Conservation (phyloP, 2,329 filamentous ascomycete genomes). For the Fusarium buxicola region DNA sequence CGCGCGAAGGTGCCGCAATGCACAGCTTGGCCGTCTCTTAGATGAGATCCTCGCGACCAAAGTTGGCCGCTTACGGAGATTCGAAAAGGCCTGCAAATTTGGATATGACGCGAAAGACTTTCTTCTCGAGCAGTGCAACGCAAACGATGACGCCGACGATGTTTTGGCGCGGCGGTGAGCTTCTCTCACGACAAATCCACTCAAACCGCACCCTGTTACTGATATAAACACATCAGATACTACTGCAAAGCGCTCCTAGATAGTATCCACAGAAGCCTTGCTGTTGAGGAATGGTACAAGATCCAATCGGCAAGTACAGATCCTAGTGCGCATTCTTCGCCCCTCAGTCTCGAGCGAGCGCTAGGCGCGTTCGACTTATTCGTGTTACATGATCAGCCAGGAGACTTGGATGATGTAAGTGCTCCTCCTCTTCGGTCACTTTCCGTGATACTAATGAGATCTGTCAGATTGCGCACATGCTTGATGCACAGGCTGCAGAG, state of each 20-base stretch:
- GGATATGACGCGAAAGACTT: conserved; percentile 93
- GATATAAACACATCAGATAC: conserved; percentile 62
- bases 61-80: conserved; percentile 74
- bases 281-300: conserved; percentile 79
- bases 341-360: conserved; percentile 72
- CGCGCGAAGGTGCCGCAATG: conserved; percentile 65
- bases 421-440: not conserved
- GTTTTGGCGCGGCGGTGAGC: conserved; percentile 76
- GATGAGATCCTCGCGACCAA: conserved; percentile 78
- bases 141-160: conserved; percentile 73
- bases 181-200: conserved; percentile 46
- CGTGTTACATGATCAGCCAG: conserved; percentile 76
- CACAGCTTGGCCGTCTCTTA: conserved; percentile 64
- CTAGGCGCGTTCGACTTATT: conserved; percentile 92
- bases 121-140: conserved; percentile 73
- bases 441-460: conserved; percentile 15
- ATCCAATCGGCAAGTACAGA: conserved; percentile 38
- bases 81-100: conserved; percentile 75
- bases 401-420: conserved; percentile 79
- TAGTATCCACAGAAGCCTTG: conserved; percentile 83
- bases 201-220: conserved; percentile 1
- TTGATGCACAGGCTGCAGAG: conserved; percentile 71
- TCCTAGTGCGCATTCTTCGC: conserved; percentile 53
- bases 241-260: conserved; percentile 80
- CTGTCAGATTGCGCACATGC: conserved; percentile 67